Percentiles rank a stretch among this genome's conserved stretches.
phyloP scores from a whole-genome alignment of 495 filamentous ascomycete genomes.

The Aspergillus sparsus region DNA sequence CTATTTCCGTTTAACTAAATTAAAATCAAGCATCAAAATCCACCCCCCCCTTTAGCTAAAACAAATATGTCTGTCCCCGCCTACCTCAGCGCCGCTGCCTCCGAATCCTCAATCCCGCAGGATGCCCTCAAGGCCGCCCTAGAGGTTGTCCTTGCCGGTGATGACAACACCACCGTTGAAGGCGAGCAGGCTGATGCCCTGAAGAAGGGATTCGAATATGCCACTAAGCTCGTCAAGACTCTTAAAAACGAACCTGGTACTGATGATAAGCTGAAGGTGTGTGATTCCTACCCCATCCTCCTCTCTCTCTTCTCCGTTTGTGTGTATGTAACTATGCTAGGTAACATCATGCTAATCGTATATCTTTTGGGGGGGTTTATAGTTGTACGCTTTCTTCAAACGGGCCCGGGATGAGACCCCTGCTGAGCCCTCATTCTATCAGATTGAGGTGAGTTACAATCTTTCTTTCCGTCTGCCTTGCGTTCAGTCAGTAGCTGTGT shows the following conservation, averaged over 20 bases:
- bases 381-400: conserved; percentile 66
- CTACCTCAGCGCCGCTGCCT: conserved; percentile 35
- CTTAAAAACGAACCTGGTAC: conserved; percentile 50
- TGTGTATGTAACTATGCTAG: not conserved
- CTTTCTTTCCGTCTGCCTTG: not conserved
- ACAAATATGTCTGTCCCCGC: conserved; percentile 35
- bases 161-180: conserved; percentile 21
- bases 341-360: conserved; percentile 13
- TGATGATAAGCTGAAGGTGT: conserved; percentile 61
- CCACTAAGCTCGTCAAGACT: conserved; percentile 61
- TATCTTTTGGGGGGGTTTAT: conserved; percentile 8
- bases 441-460: conserved; percentile 49
- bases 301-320: not conserved
- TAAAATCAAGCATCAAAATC: conserved; percentile 7
- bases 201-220: conserved; percentile 42
- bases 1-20: conserved; percentile 12
- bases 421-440: conserved; percentile 50
- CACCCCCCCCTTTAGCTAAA: no score
- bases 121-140: conserved; percentile 37
- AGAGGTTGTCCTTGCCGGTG: conserved; percentile 27
- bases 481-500: not conserved
- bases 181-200: conserved; percentile 31
- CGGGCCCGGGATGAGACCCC: conserved; percentile 48
- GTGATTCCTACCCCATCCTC: conserved; percentile 5
- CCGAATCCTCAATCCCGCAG: conserved; percentile 35